Conservation (phyloP, 257 asterid species). For the Agastache rugosa region DNA sequence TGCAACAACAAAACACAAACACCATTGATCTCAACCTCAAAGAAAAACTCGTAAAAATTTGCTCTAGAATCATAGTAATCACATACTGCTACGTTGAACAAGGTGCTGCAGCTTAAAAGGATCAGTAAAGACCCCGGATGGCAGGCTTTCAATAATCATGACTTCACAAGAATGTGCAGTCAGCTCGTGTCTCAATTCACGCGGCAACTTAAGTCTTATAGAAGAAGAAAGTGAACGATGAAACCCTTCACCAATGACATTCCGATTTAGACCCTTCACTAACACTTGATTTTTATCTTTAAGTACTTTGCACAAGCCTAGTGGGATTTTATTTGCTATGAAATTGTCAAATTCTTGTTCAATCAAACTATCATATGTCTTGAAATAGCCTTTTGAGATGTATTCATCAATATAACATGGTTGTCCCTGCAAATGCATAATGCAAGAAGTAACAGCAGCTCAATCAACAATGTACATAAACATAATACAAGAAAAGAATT, state of each 20-base stretch:
- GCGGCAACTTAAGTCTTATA: constrained; percentile 49
- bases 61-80: neutral
- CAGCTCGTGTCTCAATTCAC: constrained; percentile 37
- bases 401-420: constrained; percentile 41
- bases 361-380: constrained; percentile 45
- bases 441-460: constrained; percentile 17
- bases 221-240: constrained; percentile 71
- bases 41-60: neutral
- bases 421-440: constrained; percentile 45
- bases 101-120: constrained; percentile 93
- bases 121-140: constrained; percentile 90
- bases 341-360: constrained; percentile 55
- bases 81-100: constrained; percentile 70
- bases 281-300: constrained; percentile 36
- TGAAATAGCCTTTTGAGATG: constrained; percentile 57
- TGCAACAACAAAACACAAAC: constrained; percentile 39
- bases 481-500: constrained; percentile 10
- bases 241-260: constrained; percentile 84
- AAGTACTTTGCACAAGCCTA: constrained; percentile 43
- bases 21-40: constrained; percentile 6
- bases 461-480: constrained; percentile 10
- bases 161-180: constrained; percentile 52
- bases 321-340: constrained; percentile 47
- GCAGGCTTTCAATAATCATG: constrained; percentile 68
- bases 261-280: constrained; percentile 37